Base-by-base conservation (phyloP, 2,329 filamentous ascomycete species). In the Aureobasidium sp. region DNA sequence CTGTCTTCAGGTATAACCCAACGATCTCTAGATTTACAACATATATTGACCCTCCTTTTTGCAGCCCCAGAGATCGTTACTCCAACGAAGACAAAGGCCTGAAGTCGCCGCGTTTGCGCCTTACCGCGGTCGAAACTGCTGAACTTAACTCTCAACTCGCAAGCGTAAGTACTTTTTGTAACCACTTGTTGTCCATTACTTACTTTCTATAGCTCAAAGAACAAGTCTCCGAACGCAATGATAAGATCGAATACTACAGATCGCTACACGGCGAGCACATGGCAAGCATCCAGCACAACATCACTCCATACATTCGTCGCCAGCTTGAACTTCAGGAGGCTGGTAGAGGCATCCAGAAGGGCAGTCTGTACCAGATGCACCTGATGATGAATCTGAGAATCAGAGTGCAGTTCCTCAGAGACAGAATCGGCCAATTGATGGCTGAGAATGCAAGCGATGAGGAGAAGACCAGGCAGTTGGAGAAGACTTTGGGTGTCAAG, bases 341-440 rank as follows among this genome's bases (percentile, higher is more conserved):
- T 15, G 55, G 55, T 13, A 47, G 43, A 47, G 55, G 41, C 7
- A n/a, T 59, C 4, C 36, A 26, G 7, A 59, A 17, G 41, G 55
- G 55, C 13, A 59, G 55, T 48, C 41, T 9, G 6, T 59, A 32
- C 4, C 41, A 59, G 32, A 59, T 59, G 55, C 32, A 59, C 32
- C 15, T 59, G 29, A 59, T 59, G 55, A 27, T 59, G 27, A 46
- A 46, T 2, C 20, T 59, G 55, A 46, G 55, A 9, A 34, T 47
- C 43, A 59, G 55, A 15, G 55, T 59, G 20, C 41, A 46, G 36
- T 34, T 15, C 15, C 37, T 56, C n/a, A 59, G 41, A 36, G 43
- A 59, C 41, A 27, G 2, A 20, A 17, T 26, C 27, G 39, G 8
- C 24, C 37, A 34, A 15, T 37, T 24, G 55, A 29, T 26, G 41